phyloP scores from a whole-genome alignment of 2,329 filamentous ascomycete species.

The Aspergillus hortae region DNA sequence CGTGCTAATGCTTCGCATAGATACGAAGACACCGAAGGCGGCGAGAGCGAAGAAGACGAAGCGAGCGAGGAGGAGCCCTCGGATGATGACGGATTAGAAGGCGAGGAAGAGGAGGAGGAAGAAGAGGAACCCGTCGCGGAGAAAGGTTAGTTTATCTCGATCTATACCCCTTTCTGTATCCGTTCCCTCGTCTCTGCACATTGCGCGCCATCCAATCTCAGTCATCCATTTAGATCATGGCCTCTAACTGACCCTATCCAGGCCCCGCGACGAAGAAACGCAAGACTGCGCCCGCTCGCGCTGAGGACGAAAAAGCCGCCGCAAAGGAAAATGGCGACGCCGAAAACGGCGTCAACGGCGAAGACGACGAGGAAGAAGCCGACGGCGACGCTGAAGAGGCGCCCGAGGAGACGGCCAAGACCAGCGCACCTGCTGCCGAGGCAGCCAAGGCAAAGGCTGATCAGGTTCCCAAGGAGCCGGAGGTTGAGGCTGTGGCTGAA shows the following conservation, averaged over 20 bases:
- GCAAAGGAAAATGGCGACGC: slow-evolving; percentile 18
- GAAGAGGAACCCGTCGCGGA: slow-evolving; percentile 23
- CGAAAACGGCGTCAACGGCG: slow-evolving; percentile 16
- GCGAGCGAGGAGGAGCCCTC: slow-evolving; percentile 25
- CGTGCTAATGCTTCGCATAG: slow-evolving; percentile 16
- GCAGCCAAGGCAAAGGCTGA: slow-evolving; percentile 33
- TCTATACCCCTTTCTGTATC: neutral
- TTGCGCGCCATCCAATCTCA: neutral
- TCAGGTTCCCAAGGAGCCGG: slow-evolving; percentile 29
- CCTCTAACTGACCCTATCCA: neutral
- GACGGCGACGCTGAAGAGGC: slow-evolving; percentile 23
- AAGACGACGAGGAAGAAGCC: slow-evolving; percentile 18
- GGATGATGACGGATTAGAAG: slow-evolving; percentile 16
- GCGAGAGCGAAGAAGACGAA: slow-evolving; percentile 23
- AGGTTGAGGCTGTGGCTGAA: slow-evolving; percentile 31
- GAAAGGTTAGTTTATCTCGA: slow-evolving; percentile 15
- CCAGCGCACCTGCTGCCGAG: slow-evolving; percentile 29
- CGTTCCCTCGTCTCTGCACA: neutral
- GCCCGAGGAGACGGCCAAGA: slow-evolving; percentile 27
- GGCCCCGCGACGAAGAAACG: slow-evolving; percentile 29
- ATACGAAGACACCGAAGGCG: slow-evolving; percentile 33
- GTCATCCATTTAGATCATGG: neutral
- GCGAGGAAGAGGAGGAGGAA: slow-evolving; percentile 24
- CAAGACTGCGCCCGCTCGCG: slow-evolving; percentile 25
- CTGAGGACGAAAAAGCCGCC: slow-evolving; percentile 10